A percentile compares a stretch with the other conserved stretches of the same genome.
phyloP scores from a whole-genome alignment of 768 basidiomycete genomes.

The Podaxis pistillaris region DNA sequence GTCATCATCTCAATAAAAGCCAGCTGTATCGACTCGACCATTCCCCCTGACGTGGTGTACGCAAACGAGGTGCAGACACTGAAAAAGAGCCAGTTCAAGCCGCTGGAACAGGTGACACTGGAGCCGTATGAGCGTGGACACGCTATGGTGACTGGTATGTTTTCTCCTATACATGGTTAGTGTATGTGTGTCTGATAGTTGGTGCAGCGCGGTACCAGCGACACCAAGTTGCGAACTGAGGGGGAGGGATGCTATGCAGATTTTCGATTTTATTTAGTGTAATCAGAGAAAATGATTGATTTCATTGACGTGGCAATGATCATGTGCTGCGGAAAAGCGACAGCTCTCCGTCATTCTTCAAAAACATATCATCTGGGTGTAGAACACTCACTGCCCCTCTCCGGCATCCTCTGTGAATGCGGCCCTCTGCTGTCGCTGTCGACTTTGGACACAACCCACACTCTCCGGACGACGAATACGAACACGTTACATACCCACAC shows the following conservation, averaged over 20 bases:
- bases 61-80: conserved; percentile 82
- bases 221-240: conserved; percentile 21
- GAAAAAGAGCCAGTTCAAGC: conserved; percentile 80
- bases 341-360: neutral
- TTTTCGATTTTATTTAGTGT: neutral
- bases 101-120: conserved; percentile 92
- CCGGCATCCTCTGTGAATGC: conserved; percentile 41
- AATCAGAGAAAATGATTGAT: neutral
- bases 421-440: conserved; percentile 64
- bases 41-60: conserved; percentile 85
- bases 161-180: conserved; percentile 44
- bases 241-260: neutral
- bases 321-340: neutral
- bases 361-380: neutral
- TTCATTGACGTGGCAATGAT: conserved; percentile 13
- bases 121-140: conserved; percentile 93
- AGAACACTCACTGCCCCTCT: neutral
- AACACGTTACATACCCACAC: conserved; percentile 62
- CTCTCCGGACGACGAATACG: conserved; percentile 67
- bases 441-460: conserved; percentile 60
- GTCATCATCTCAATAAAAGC: conserved; percentile 98
- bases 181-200: conserved; percentile 28
- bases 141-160: conserved; percentile 82
- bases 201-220: conserved; percentile 25
- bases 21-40: conserved; percentile 97